Base-by-base conservation (phyloP, 441 rosid genomes). In the Erodium moschatum region DNA sequence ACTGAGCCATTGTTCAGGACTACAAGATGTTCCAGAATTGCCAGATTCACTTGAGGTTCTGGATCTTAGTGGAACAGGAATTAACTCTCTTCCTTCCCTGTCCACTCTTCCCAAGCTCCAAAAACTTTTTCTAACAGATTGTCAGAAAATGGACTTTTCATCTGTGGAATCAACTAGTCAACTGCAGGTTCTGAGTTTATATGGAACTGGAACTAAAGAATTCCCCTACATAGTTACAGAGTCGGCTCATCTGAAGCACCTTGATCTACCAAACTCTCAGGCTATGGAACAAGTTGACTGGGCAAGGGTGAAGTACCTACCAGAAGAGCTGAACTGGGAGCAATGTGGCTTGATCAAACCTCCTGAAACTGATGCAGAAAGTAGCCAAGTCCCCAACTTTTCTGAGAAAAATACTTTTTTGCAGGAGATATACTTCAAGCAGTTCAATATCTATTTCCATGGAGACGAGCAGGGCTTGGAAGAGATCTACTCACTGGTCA, bases 141-240 rank as follows among this genome's bases (percentile, higher is more conserved):
- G 85, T 72, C 66, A 67, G 11, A 58, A 70, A 46, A 42, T 83
- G 8, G 15, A 44, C 16, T 60, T 76, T 72, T 78, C 75, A 2
- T 58, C 71, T 29, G 74, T 85, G 68, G 72, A 76, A 56, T 68
- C 67, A 42, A 73, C 76, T 61, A 66, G 29, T 44, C 5, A 70
- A 65, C 81, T 87, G 31, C 79, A 77, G 70, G 80, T 79, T 66
- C 78, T 81, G 13, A 77, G 84, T 70, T 72, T 84, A 11, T 83
- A 82, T 5, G 84, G 78, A 24, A 71, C 74, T 12, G 56, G 52
- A 44, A 24, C 75, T 1, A 11, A 38, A 58, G 70, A 69, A 58
- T 19, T 76, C 31, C 77, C 74, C 1, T 33, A 52, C 21, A 64
- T 64, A 19, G 66, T 80, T 12, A 33, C 46, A 31, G 33, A 69